Base-by-base conservation (phyloP, 2,329 filamentous ascomycete species). In the Hyphodiscus sp. region DNA sequence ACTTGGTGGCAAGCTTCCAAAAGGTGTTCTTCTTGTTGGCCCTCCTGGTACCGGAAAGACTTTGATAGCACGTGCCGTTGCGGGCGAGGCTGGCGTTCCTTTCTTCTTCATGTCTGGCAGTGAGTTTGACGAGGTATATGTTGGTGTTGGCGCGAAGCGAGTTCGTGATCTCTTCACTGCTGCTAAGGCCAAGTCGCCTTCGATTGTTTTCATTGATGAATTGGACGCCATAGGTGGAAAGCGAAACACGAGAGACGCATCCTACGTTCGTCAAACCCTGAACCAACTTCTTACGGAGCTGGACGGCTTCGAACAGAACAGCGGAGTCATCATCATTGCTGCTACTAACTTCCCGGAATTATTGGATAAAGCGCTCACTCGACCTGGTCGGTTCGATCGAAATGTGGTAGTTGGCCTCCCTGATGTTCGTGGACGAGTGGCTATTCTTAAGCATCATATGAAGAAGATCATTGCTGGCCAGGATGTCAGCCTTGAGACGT, bases 61-160 rank as follows among this genome's bases (percentile, higher is more conserved):
- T 13, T 81, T 99, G 42, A 81, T 99, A 57, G 94, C 94, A 58
- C 86, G 94, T 65, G 95, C 94, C 52, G 94, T 99, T 56, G 94
- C 94, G 47, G 94, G 94, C 50, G 94, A 99, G 74, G 91, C 94
- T 51, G 94, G 92, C 52, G 94, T 99, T 18, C 94, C 94, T 1
- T 99, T 99, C 79, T 99, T 97, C 79, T 99, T 96, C 79, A 97
- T 99, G 92, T 99, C 94, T 67, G 94, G 94, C 49, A 95, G 90
- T 54, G 94, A 99, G 70, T 99, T 99, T 68, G 94, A 99, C 67
- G 94, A 99, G 72, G 87, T 99, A 50, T 99, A 96, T 67, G 95
- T 99, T 38, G 94, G 94, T 68, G 94, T 99, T 51, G 91, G 91
- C 67, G 91, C 91, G 45, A 96, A 99, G 77, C 88, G 94, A 66